Conservation (phyloP, 257 asterid genomes). For the Nicotiana sylvestris region DNA sequence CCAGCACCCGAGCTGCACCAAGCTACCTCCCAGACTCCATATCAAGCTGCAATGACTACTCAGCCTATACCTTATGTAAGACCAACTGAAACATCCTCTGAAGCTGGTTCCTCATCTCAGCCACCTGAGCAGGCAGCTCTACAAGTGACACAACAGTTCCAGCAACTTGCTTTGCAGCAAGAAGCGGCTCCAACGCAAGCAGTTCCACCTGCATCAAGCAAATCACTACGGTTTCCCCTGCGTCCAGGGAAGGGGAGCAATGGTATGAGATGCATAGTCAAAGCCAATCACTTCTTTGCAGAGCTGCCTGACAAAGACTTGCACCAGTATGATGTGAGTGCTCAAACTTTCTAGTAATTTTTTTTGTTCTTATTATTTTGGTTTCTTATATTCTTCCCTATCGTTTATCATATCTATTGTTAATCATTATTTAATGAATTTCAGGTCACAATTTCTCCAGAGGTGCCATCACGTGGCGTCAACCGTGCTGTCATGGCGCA, state of each 20-base stretch:
- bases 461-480: conserved; percentile 72
- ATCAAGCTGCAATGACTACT: conserved; percentile 44
- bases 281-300: conserved; percentile 90
- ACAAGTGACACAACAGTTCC: conserved; percentile 36
- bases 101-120: conserved; percentile 53
- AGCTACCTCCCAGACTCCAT: conserved; percentile 55
- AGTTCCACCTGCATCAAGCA: conserved; percentile 75
- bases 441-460: conserved; percentile 83
- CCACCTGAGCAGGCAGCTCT: conserved; percentile 33
- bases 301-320: conserved; percentile 90
- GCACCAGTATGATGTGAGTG: conserved; percentile 88
- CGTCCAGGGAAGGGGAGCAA: conserved; percentile 84
- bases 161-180: conserved; percentile 44
- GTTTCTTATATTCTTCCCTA: background rate
- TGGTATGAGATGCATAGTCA: conserved; percentile 71
- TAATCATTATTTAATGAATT: background rate
- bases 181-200: conserved; percentile 44
- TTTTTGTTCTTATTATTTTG: background rate
- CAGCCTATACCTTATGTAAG: conserved; percentile 37
- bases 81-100: conserved; percentile 37
- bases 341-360: background rate
- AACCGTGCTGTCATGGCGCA: conserved; percentile 92
- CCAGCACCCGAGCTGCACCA: conserved; percentile 97
- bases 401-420: background rate
- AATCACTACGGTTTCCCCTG: conserved; percentile 70